Percentiles rank a stretch among this genome's conserved stretches.
phyloP scores from a whole-genome alignment of 495 filamentous ascomycete genomes.

The Podospora comata region DNA sequence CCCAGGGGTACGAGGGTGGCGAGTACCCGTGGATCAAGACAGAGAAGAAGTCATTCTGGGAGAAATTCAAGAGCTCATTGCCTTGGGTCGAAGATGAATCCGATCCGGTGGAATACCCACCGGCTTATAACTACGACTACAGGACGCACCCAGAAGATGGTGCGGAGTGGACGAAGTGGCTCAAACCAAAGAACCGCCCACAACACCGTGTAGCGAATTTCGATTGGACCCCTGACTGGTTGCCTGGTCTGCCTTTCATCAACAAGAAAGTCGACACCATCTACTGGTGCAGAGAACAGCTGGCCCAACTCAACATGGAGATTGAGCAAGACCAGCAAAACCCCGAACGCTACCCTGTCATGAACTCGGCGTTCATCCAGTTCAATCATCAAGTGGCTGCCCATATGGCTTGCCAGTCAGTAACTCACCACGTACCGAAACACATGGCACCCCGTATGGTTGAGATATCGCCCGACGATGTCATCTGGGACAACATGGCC shows the following conservation, averaged over 20 bases:
- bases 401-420: conserved; percentile 94
- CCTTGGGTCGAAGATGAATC: conserved; percentile 40
- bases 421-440: conserved; percentile 87
- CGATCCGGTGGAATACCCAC: conserved; percentile 58
- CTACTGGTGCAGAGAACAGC: conserved; percentile 81
- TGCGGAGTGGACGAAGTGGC: conserved; percentile 81
- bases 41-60: conserved; percentile 43
- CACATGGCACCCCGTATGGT: conserved; percentile 91
- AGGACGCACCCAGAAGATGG: conserved; percentile 61
- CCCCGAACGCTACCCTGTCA: conserved; percentile 82
- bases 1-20: conserved; percentile 44
- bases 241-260: conserved; percentile 73
- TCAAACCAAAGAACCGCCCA: conserved; percentile 76
- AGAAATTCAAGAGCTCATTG: conserved; percentile 41
- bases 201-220: conserved; percentile 81
- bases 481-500: conserved; percentile 97
- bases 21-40: conserved; percentile 42
- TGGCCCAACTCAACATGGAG: conserved; percentile 86
- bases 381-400: conserved; percentile 98
- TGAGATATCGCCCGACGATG: conserved; percentile 89
- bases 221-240: conserved; percentile 65
- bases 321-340: conserved; percentile 88
- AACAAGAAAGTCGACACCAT: conserved; percentile 95
- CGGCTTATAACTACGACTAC: conserved; percentile 64
- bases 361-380: conserved; percentile 98